Conservation (phyloP, 306 rosid genomes). For the Cucumis hystrix region DNA sequence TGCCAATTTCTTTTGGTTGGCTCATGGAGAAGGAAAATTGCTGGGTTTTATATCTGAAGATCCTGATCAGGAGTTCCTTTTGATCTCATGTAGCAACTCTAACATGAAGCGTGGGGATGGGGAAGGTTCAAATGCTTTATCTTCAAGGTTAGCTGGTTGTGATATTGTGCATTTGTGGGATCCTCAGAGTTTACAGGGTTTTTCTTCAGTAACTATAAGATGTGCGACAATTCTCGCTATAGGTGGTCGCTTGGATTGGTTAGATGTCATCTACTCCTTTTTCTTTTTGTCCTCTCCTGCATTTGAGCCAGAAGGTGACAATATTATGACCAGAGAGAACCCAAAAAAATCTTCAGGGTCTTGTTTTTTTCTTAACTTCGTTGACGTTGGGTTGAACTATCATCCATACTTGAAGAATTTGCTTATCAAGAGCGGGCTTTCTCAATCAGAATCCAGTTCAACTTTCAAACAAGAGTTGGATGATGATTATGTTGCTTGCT, state of each 20-base stretch:
- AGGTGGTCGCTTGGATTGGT: slow-evolving; percentile 96
- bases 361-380: slow-evolving; percentile 60
- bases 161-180: slow-evolving; percentile 66
- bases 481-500: slow-evolving; percentile 55
- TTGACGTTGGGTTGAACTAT: slow-evolving; percentile 82
- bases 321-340: slow-evolving; percentile 21
- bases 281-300: slow-evolving; percentile 35
- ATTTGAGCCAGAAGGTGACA: slow-evolving; percentile 25
- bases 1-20: slow-evolving; percentile 66
- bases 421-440: slow-evolving; percentile 24
- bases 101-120: slow-evolving; percentile 85
- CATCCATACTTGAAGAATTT: slow-evolving; percentile 57
- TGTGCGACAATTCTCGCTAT: slow-evolving; percentile 69
- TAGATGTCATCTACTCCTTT: slow-evolving; percentile 49
- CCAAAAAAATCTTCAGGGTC: slow-evolving; percentile 20
- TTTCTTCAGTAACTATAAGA: slow-evolving; percentile 59
- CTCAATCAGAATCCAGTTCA: slow-evolving; percentile 31
- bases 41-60: slow-evolving; percentile 47
- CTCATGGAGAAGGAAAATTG: slow-evolving; percentile 81
- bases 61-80: slow-evolving; percentile 67
- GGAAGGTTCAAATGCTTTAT: slow-evolving; percentile 79
- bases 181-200: slow-evolving; percentile 36
- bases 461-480: slow-evolving; percentile 28
- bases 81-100: slow-evolving; percentile 62
- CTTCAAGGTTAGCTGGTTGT: slow-evolving; percentile 70